Evolutionary conservation across 495 filamentous ascomycete genomes (phyloP).

Genomic region (Aspergillus diversus): DNA sequence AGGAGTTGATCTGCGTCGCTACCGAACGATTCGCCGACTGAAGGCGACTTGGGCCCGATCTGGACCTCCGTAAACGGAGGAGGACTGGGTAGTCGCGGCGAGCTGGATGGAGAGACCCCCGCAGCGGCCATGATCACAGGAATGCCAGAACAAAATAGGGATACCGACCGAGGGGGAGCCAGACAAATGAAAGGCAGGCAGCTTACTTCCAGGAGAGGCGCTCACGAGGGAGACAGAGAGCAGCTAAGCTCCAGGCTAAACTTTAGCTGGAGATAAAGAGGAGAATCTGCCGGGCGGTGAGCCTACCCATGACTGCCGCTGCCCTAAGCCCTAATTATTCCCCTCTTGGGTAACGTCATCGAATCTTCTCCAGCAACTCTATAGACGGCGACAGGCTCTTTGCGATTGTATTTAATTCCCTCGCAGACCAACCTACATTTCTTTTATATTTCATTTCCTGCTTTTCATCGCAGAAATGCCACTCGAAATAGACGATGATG

Average conservation of each 20-base stretch:
- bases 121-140: constrained; percentile 49
- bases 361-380: constrained; percentile 12
- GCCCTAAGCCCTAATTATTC: constrained; percentile 48
- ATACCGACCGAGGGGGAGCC: constrained; percentile 25
- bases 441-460: not conserved
- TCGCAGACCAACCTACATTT: not conserved
- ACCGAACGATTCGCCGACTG: constrained; percentile 56
- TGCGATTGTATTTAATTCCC: not conserved
- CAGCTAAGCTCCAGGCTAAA: constrained; percentile 19
- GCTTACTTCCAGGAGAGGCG: not conserved
- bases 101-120: constrained; percentile 72
- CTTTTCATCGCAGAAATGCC: not conserved
- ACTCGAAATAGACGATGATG: constrained; percentile 66
- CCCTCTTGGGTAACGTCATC: constrained; percentile 43
- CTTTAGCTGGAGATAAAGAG: constrained; percentile 29
- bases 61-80: constrained; percentile 91
- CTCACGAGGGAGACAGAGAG: constrained; percentile 7
- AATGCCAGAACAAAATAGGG: constrained; percentile 8
- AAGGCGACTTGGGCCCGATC: constrained; percentile 81
- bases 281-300: constrained; percentile 23
- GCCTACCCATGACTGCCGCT: constrained; percentile 32
- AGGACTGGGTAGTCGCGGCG: constrained; percentile 84
- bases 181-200: constrained; percentile 26
- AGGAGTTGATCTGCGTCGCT: constrained; percentile 40
- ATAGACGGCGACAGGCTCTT: too few species aligned